Percentiles rank a stretch among this genome's conserved stretches.
Evolutionary conservation across 2,329 filamentous ascomycete species (phyloP).

Genomic region (Monosporascus cannonballus): DNA sequence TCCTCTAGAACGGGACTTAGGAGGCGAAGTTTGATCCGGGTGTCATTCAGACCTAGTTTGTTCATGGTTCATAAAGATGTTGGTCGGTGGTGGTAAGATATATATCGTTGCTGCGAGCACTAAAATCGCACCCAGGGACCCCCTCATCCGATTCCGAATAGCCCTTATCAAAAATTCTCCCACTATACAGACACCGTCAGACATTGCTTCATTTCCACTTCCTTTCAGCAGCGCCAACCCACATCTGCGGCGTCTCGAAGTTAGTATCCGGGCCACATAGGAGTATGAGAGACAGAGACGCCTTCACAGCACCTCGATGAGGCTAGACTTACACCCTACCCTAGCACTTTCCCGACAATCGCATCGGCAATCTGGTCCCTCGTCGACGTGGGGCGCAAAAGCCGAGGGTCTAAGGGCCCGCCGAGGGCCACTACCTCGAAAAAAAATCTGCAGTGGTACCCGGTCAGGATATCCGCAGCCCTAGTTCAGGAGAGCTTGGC

Average conservation of each 20-base stretch:
- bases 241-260: slow-evolving; percentile 8
- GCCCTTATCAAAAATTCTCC: background rate
- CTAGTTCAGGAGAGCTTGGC: background rate
- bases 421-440: slow-evolving; percentile 43
- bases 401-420: slow-evolving; percentile 31
- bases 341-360: slow-evolving; percentile 41
- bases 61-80: no score
- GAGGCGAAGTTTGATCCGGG: no score
- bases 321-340: slow-evolving; percentile 33
- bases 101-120: no score
- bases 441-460: slow-evolving; percentile 33
- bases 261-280: background rate
- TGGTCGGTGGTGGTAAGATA: no score
- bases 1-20: slow-evolving; percentile 2
- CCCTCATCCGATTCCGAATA: no score
- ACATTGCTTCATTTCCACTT: slow-evolving; percentile 9
- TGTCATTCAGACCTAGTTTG: no score
- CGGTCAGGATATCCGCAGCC: background rate
- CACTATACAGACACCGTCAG: background rate
- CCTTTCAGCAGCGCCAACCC: slow-evolving; percentile 17
- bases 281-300: background rate
- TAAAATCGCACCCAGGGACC: no score
- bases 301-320: background rate
- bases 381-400: slow-evolving; percentile 32
- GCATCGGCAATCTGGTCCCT: slow-evolving; percentile 35